Base-by-base conservation (phyloP, 495 filamentous ascomycete species). In the Hypoxylon fuscum region DNA sequence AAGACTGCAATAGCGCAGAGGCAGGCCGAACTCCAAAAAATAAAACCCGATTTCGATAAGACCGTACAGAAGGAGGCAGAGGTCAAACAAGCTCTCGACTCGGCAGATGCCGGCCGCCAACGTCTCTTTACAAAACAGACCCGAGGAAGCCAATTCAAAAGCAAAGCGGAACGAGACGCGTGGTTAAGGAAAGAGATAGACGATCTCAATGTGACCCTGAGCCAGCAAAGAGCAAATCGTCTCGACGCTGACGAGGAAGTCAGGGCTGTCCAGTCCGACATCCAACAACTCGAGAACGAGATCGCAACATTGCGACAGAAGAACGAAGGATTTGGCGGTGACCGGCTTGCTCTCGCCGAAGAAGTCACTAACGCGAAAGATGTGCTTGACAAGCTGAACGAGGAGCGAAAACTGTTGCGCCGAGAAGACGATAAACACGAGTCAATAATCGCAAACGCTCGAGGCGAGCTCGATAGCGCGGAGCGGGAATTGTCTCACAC, bases 51-150 rank as follows among this genome's bases (percentile, higher is more conserved):
- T 10, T 96, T 94, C 72, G 89, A 85, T 38, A 76, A 84, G 25
- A 86, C 85, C 64, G 91, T 89, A 67, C 81, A 84, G 29, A 81
- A 95, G 49, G 95, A 98, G 69, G 79, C 80, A 10, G 77, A 78
- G 4, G 77, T 92, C 25, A 89, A 85, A 64, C 72, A 87, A 25
- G 83, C 90, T 41, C 81, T 97, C 3, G 87, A 88, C 15, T 81
- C 88, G 32, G 91, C 91, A 4, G 90, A 95, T 70, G 87, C 87
- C 6, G 83, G 81, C 1, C 81, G 92, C 35, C 88, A 90, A 64
- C 87, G 93, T 21, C 80, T 99, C 12, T 93, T 97, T 66, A 91
- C 90, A 44, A 99, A 99, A 73, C 96, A 98, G 74, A 90, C 91
- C 34, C 87, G 93, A n/a, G 92, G 89, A 69, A 87, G 88, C 25